These are phyloP conservation scores for Paecilomyces fulvus DNA, from an alignment of 2,329 filamentous ascomycete species.

Conservation along the genomic window DNA sequence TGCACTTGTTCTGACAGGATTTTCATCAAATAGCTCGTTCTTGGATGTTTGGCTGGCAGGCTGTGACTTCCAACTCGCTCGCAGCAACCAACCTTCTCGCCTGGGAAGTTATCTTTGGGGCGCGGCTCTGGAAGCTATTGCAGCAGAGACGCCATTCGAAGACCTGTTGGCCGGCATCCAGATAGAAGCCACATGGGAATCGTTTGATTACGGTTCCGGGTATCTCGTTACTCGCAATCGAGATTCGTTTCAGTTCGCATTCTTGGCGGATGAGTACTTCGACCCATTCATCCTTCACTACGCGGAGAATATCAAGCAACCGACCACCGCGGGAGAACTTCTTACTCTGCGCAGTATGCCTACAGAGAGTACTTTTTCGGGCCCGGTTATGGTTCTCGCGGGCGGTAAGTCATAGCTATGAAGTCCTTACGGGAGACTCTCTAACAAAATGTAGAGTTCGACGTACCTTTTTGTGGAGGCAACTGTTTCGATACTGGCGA, in stretches of 20 bases:
- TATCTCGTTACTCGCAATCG: background rate
- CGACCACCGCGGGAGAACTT: background rate
- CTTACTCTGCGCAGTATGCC: background rate
- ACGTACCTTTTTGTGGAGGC: background rate
- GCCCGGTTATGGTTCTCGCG: background rate
- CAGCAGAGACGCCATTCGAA: background rate
- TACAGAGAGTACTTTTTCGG: background rate
- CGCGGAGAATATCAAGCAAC: background rate
- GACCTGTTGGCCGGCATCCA: background rate
- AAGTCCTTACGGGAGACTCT: background rate
- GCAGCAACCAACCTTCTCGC: background rate
- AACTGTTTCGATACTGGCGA: background rate
- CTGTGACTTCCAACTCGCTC: background rate
- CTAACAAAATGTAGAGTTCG: background rate
- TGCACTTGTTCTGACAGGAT: background rate
- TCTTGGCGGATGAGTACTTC: background rate
- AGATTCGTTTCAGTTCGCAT: background rate
- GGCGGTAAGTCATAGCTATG: background rate
- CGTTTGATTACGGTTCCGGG: background rate
- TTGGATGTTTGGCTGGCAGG: background rate
- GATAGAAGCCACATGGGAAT: background rate
- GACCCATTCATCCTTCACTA: background rate
- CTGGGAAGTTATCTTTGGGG: background rate
- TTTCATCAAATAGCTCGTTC: background rate
- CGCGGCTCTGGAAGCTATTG: background rate